phyloP scores from a whole-genome alignment of 306 rosid species.

The Hippophae tibetana region DNA sequence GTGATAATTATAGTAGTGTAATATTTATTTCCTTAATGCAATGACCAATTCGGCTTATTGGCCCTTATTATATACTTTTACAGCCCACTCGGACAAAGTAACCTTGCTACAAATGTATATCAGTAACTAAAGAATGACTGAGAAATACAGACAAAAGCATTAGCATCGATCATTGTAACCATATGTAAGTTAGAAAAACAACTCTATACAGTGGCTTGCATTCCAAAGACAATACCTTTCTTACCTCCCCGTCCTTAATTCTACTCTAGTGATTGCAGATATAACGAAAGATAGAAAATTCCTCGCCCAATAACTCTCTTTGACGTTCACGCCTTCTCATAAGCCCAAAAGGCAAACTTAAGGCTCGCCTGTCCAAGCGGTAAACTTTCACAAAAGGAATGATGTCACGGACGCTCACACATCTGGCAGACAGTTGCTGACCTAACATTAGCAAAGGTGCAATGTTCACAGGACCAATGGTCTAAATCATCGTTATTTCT shows the following conservation, averaged over 20 bases:
- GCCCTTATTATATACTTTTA: constrained; percentile 13
- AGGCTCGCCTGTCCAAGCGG: constrained; percentile 8
- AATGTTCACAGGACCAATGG: constrained; percentile 47
- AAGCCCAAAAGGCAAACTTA: constrained; percentile 7
- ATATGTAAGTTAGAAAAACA: constrained; percentile 3
- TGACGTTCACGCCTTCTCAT: constrained; percentile 8
- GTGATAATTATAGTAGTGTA: no score
- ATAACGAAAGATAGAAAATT: not conserved
- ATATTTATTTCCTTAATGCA: constrained; percentile 15
- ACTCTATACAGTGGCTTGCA: constrained; percentile 28
- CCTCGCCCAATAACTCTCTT: constrained; percentile 1
- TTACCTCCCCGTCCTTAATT: constrained; percentile 8
- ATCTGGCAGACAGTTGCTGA: constrained; percentile 32
- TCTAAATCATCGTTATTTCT: constrained; percentile 26
- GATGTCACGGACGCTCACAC: constrained; percentile 31
- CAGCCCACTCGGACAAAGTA: constrained; percentile 7
- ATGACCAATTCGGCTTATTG: constrained; percentile 19
- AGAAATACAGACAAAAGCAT: constrained; percentile 15
- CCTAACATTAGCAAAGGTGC: constrained; percentile 36
- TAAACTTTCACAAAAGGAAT: constrained; percentile 4
- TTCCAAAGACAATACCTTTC: constrained; percentile 14
- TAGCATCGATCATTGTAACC: constrained; percentile 19
- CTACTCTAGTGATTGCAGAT: constrained; percentile 5
- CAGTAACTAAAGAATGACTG: constrained; percentile 1
- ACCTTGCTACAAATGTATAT: constrained; percentile 12